These are phyloP conservation scores for Ettlia oleoabundans DNA, from an alignment of 139 green algal genomes.

Conservation along the genomic window DNA sequence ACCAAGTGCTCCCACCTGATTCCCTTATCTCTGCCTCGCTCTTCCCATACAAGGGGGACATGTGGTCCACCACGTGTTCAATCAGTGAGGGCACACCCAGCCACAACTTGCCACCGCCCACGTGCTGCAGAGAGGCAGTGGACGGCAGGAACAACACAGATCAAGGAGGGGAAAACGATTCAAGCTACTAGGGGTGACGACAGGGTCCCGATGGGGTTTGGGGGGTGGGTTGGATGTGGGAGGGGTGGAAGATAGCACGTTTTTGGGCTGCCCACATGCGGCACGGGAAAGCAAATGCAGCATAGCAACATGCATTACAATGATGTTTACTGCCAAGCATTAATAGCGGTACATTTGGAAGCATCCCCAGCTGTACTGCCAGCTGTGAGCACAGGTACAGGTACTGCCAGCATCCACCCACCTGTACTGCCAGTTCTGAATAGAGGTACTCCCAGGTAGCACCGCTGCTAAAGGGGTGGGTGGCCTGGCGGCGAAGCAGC, in stretches of 20 bases:
- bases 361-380: no score
- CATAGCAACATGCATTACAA: no score
- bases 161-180: not conserved
- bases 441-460: conserved; percentile 13
- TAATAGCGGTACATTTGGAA: no score
- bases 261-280: no score
- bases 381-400: no score
- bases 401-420: no score
- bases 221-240: no score
- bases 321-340: no score
- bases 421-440: conserved; percentile 43
- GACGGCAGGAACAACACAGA: conserved; percentile 8
- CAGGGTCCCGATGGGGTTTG: no score
- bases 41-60: conserved; percentile 51
- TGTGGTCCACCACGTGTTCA: conserved; percentile 54
- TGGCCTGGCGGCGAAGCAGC: conserved; percentile 9
- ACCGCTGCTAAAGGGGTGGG: not conserved
- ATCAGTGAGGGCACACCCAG: conserved; percentile 68
- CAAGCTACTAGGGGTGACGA: no score
- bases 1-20: conserved; percentile 20
- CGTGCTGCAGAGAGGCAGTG: conserved; percentile 39
- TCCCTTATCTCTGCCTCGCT: conserved; percentile 45
- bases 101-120: conserved; percentile 49
- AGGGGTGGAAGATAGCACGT: no score
- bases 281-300: no score